Conservation (phyloP, 2,329 filamentous ascomycete species). For the Pseudogymnoascus sp. region DNA sequence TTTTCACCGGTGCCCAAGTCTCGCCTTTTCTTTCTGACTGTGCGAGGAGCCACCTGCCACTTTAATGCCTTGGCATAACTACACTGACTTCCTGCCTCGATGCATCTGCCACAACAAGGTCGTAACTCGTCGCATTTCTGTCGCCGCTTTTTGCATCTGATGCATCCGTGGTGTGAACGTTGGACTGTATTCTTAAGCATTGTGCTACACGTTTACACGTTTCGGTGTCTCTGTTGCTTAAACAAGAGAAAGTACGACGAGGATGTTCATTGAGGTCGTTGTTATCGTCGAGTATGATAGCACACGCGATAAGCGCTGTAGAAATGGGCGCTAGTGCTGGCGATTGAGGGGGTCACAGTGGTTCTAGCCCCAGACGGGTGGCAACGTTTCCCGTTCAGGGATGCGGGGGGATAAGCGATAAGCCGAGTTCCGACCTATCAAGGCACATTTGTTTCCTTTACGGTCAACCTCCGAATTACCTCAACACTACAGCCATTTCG, state of each 20-base stretch:
- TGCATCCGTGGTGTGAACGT: constrained; percentile 36
- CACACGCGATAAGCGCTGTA: background rate
- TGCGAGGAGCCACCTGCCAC: constrained; percentile 35
- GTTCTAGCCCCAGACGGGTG: background rate
- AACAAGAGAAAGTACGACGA: background rate
- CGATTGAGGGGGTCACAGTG: background rate
- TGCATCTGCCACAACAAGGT: constrained; percentile 34
- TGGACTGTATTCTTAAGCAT: background rate
- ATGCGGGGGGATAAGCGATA: no score
- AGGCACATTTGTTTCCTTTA: no score
- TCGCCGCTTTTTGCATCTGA: constrained; percentile 36
- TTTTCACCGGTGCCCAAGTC: constrained; percentile 30
- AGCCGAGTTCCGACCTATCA: no score
- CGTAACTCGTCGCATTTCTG: constrained; percentile 39
- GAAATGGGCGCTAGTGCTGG: background rate
- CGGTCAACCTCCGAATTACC: no score
- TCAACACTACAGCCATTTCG: no score
- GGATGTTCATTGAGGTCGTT: background rate
- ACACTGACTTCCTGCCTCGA: constrained; percentile 29
- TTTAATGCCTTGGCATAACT: constrained; percentile 36
- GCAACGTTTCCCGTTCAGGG: no score
- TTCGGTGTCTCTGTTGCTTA: background rate
- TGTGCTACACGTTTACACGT: background rate
- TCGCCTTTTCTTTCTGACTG: constrained; percentile 32
- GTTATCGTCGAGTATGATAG: background rate